Conservation (phyloP, 2,329 filamentous ascomycete genomes). For the Alternaria consortialis region DNA sequence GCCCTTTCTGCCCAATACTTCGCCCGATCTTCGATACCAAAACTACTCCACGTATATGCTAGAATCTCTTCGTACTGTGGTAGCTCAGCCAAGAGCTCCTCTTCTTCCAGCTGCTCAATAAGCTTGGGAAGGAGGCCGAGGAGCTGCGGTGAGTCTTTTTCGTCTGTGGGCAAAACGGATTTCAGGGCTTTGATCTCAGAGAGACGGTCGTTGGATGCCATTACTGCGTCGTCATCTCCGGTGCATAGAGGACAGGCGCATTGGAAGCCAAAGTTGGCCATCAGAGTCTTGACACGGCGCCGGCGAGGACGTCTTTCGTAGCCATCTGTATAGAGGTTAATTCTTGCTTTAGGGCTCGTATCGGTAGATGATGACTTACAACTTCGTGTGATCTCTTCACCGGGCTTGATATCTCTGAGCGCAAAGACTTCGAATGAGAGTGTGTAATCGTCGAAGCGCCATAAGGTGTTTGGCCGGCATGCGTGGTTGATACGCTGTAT, state of each 20-base stretch:
- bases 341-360: not conserved
- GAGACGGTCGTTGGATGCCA: constrained; percentile 39
- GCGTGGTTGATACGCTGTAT: constrained; percentile 47
- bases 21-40: constrained; percentile 36
- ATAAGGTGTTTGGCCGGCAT: constrained; percentile 46
- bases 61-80: constrained; percentile 45
- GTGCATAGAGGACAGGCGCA: constrained; percentile 44
- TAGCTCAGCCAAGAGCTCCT: constrained; percentile 35
- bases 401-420: constrained; percentile 36
- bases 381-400: constrained; percentile 43
- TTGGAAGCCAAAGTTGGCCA: constrained; percentile 40
- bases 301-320: constrained; percentile 28
- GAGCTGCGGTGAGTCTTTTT: constrained; percentile 30
- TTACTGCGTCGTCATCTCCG: constrained; percentile 19
- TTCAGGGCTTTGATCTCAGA: constrained; percentile 38
- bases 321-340: constrained; percentile 32
- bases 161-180: constrained; percentile 31
- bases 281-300: constrained; percentile 28
- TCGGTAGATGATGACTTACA: constrained; percentile 25
- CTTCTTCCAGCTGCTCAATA: constrained; percentile 37
- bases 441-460: constrained; percentile 43
- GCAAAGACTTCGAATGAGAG: constrained; percentile 41
- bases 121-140: constrained; percentile 36
- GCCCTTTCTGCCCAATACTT: constrained; percentile 41
- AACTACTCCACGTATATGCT: constrained; percentile 42